Evolutionary conservation across 2,329 filamentous ascomycete species (phyloP).

Genomic region (Exophiala bonariae): DNA sequence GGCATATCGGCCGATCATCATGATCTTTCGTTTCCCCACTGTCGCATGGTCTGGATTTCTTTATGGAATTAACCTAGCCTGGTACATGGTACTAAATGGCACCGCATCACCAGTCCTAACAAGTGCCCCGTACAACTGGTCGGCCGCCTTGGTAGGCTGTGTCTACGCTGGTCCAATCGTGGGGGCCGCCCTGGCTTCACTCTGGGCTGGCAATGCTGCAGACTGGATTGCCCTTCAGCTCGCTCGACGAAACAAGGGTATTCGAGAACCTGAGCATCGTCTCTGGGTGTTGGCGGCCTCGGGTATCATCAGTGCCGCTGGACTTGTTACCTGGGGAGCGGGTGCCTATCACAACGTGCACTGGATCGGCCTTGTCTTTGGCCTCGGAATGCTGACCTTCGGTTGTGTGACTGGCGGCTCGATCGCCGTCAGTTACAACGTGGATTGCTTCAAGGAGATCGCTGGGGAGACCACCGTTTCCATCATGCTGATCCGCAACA

Average conservation of each 20-base stretch:
- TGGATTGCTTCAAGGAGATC: slow-evolving; percentile 51
- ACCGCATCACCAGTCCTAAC: slow-evolving; percentile 32
- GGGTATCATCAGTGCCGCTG: slow-evolving; percentile 43
- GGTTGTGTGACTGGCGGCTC: slow-evolving; percentile 42
- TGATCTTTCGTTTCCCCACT: slow-evolving; percentile 33
- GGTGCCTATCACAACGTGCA: slow-evolving; percentile 50
- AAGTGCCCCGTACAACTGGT: slow-evolving; percentile 30
- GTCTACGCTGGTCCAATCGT: slow-evolving; percentile 26
- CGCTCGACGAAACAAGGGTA: slow-evolving; percentile 23
- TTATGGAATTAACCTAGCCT: slow-evolving; percentile 39
- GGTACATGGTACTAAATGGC: slow-evolving; percentile 35
- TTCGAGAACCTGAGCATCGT: slow-evolving; percentile 28
- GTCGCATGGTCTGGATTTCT: slow-evolving; percentile 41
- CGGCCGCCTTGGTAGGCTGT: slow-evolving; percentile 29
- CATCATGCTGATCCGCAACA: slow-evolving; percentile 51
- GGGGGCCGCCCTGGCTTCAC: slow-evolving; percentile 23
- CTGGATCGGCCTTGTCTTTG: slow-evolving; percentile 49
- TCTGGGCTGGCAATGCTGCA: slow-evolving; percentile 22
- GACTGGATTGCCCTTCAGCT: slow-evolving; percentile 24
- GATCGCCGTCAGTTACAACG: slow-evolving; percentile 47
- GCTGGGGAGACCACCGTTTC: slow-evolving; percentile 51
- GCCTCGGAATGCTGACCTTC: slow-evolving; percentile 32
- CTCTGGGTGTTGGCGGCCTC: slow-evolving; percentile 30
- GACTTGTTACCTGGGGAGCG: slow-evolving; percentile 52
- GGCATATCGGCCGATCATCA: slow-evolving; percentile 17